A percentile compares a stretch with the other conserved stretches of the same genome.
Evolutionary conservation across 2,329 filamentous ascomycete genomes (phyloP).

Genomic region (Pseudohalonectria lignicola): DNA sequence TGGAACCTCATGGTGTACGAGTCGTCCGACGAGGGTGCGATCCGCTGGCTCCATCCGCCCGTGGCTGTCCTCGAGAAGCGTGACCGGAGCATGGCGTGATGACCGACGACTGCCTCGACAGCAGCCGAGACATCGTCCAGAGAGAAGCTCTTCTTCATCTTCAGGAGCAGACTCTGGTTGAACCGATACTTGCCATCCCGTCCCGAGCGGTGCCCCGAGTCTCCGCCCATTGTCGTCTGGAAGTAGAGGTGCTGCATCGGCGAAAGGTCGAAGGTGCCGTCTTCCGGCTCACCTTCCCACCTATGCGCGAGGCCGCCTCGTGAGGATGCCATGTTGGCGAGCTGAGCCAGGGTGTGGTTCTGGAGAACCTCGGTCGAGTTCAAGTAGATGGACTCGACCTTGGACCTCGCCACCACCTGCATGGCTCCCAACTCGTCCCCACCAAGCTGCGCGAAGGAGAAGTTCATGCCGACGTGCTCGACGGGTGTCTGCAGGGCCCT

Average conservation of each 20-base stretch:
- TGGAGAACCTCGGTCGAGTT: slow-evolving; percentile 24
- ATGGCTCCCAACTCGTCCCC: slow-evolving; percentile 27
- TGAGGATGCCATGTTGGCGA: slow-evolving; percentile 23
- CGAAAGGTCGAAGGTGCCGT: slow-evolving; percentile 31
- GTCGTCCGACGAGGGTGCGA: slow-evolving; percentile 24
- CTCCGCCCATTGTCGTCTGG: slow-evolving; percentile 29
- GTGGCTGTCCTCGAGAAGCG: slow-evolving; percentile 24
- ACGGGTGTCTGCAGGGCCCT: slow-evolving; percentile 24
- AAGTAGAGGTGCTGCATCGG: slow-evolving; percentile 45
- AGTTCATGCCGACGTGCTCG: slow-evolving; percentile 29
- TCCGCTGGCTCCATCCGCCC: slow-evolving; percentile 34
- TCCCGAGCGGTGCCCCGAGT: slow-evolving; percentile 15
- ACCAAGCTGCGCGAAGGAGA: slow-evolving; percentile 26
- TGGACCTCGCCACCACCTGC: slow-evolving; percentile 25
- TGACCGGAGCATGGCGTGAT: slow-evolving; percentile 40
- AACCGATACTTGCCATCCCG: slow-evolving; percentile 30
- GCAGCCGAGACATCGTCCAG: slow-evolving; percentile 35
- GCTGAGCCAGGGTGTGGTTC: slow-evolving; percentile 23
- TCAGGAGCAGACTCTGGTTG: slow-evolving; percentile 38
- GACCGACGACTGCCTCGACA: slow-evolving; percentile 33
- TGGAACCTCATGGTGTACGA: slow-evolving; percentile 34
- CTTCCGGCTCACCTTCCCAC: slow-evolving; percentile 20
- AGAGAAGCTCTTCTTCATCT: slow-evolving; percentile 26
- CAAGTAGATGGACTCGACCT: slow-evolving; percentile 24
- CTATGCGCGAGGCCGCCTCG: slow-evolving; percentile 16